phyloP scores from a whole-genome alignment of 768 basidiomycete genomes.

The Boletus bicolor region DNA sequence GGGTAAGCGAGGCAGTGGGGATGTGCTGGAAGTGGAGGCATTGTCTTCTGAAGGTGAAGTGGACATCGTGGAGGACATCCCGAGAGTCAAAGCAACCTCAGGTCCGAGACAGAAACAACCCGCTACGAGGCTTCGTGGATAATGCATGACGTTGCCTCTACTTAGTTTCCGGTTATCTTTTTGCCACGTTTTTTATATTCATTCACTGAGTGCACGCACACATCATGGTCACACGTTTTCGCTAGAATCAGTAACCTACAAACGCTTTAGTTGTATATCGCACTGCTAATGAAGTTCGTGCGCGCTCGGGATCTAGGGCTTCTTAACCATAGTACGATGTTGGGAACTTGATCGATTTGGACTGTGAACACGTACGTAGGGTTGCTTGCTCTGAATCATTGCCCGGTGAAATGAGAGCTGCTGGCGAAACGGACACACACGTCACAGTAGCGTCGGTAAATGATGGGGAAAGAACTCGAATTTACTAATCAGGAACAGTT shows the following conservation, averaged over 20 bases:
- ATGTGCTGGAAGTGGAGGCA: constrained; percentile 13
- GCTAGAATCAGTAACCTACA: constrained; percentile 20
- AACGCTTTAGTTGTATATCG: constrained; percentile 11
- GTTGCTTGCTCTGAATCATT: not conserved
- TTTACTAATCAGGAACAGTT: not conserved
- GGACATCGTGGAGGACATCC: constrained; percentile 35
- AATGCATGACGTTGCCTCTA: constrained; percentile 2
- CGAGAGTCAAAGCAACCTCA: constrained; percentile 6
- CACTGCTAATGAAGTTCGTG: constrained; percentile 11
- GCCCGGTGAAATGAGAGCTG: not conserved
- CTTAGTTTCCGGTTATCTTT: constrained; percentile 4
- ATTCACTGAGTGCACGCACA: constrained; percentile 3
- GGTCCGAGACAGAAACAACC: constrained; percentile 13
- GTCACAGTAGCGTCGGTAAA: not conserved
- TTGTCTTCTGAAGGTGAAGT: constrained; percentile 40
- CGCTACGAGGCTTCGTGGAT: constrained; percentile 30
- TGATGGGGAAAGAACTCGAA: not conserved
- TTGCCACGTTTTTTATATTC: constrained; percentile 2
- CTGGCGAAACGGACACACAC: not conserved
- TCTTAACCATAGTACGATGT: not conserved
- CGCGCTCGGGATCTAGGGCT: not conserved
- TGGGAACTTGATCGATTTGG: not conserved
- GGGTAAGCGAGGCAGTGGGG: constrained; percentile 29
- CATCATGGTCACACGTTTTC: not conserved
- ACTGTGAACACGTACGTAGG: not conserved